A percentile compares a stretch with the other conserved stretches of the same genome.
Conservation (phyloP, 306 rosid genomes). For the Coriaria nepalensis region DNA sequence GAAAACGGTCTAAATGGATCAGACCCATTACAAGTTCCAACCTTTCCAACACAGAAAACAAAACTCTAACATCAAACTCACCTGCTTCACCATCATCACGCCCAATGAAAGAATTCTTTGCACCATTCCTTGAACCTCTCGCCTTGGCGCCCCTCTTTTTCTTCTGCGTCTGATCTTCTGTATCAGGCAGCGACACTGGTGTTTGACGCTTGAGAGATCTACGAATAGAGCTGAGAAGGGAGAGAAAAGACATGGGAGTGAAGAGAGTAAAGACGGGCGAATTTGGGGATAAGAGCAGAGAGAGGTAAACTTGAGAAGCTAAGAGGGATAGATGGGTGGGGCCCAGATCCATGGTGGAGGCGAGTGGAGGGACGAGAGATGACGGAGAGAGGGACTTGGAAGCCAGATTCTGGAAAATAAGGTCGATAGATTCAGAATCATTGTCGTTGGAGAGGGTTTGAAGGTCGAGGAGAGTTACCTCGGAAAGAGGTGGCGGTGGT, state of each 20-base stretch:
- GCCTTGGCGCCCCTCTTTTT: constrained; percentile 22
- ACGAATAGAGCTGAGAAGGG: constrained; percentile 76
- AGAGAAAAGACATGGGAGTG: constrained; percentile 66
- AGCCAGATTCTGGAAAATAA: constrained; percentile 41
- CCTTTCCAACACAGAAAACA: constrained; percentile 44
- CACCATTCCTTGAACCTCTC: constrained; percentile 14
- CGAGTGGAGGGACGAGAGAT: constrained; percentile 32
- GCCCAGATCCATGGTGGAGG: constrained; percentile 66
- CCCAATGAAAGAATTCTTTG: constrained; percentile 2
- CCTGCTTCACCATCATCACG: constrained; percentile 10
- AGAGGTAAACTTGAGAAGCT: constrained; percentile 61
- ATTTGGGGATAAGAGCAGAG: constrained; percentile 49
- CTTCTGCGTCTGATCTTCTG: constrained; percentile 17
- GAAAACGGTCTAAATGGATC: constrained; percentile 76
- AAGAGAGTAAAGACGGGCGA: constrained; percentile 84
- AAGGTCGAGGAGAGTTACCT: constrained; percentile 44
- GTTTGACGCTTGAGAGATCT: constrained; percentile 42
- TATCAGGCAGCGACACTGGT: background rate
- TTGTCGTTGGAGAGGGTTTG: constrained; percentile 32
- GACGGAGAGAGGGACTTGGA: constrained; percentile 49
- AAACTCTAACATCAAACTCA: constrained; percentile 26
- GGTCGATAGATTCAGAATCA: constrained; percentile 20
- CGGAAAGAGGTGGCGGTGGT: constrained; percentile 32
- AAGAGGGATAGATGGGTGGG: constrained; percentile 35
- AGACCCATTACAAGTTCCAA: constrained; percentile 37